Evolutionary conservation across 2,329 filamentous ascomycete genomes (phyloP).

Genomic region (Fusarium citri): DNA sequence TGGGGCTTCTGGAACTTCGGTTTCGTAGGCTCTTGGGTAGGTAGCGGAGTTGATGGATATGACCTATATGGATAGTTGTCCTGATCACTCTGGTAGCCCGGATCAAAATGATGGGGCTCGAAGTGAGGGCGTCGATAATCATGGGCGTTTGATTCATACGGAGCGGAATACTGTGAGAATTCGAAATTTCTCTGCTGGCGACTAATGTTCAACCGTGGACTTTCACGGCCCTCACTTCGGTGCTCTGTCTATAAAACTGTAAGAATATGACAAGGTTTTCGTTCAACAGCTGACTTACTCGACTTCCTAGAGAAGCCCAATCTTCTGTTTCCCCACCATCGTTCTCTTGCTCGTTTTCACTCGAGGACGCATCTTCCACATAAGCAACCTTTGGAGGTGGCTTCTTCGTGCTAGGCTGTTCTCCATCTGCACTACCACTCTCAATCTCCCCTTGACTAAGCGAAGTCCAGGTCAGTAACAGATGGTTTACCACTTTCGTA

Average conservation of each 20-base stretch:
- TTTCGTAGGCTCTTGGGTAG: background rate
- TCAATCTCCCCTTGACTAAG: conserved; percentile 22
- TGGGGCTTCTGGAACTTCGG: conserved; percentile 12
- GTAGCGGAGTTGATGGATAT: background rate
- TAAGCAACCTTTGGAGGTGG: background rate
- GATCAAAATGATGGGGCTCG: too few species aligned
- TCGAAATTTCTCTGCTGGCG: too few species aligned
- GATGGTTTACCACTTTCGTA: conserved; percentile 7
- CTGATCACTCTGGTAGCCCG: too few species aligned
- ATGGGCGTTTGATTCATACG: too few species aligned
- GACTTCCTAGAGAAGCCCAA: background rate
- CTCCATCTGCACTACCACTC: background rate
- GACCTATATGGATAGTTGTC: too few species aligned
- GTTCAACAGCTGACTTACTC: background rate
- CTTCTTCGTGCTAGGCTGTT: background rate
- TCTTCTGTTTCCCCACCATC: background rate
- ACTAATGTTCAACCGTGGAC: too few species aligned
- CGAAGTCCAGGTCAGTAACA: conserved; percentile 25
- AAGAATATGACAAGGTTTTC: background rate
- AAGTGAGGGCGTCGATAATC: too few species aligned
- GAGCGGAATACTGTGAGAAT: too few species aligned
- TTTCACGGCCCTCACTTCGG: too few species aligned
- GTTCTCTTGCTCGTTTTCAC: background rate
- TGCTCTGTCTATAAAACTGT: background rate
- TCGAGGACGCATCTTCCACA: background rate